phyloP scores from a whole-genome alignment of 306 rosid species.

The cucumber (Cucumis sativus) region DNA sequence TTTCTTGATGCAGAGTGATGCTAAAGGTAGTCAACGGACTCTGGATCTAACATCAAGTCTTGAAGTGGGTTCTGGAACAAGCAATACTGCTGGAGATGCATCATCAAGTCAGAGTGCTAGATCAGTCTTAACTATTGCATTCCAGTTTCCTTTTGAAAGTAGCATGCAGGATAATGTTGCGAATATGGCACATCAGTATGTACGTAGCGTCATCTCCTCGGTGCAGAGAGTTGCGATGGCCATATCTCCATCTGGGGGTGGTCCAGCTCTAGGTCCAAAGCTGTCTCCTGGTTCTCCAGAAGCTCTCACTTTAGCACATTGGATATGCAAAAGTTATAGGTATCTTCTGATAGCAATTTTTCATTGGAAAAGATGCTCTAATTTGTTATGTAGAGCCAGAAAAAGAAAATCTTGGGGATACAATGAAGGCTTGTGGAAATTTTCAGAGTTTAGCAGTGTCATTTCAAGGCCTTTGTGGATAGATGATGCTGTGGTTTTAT shows the following conservation, averaged over 20 bases:
- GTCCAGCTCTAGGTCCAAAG: slow-evolving; percentile 48
- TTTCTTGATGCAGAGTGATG: slow-evolving; percentile 38
- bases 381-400: background rate
- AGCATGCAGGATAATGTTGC: slow-evolving; percentile 69
- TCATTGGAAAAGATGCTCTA: background rate
- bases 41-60: slow-evolving; percentile 84
- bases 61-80: slow-evolving; percentile 56
- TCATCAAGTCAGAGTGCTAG: slow-evolving; percentile 43
- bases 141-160: slow-evolving; percentile 87
- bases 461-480: background rate
- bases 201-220: slow-evolving; percentile 72
- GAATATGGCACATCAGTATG: slow-evolving; percentile 82
- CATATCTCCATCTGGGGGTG: slow-evolving; percentile 71
- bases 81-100: slow-evolving; percentile 33
- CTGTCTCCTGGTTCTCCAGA: slow-evolving; percentile 77
- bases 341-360: slow-evolving; percentile 1
- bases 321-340: slow-evolving; percentile 97
- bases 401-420: background rate
- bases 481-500: background rate
- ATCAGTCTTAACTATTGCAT: slow-evolving; percentile 89
- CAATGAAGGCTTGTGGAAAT: background rate
- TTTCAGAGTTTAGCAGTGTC: background rate
- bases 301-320: slow-evolving; percentile 71
- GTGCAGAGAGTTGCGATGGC: slow-evolving; percentile 97
- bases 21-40: slow-evolving; percentile 67